Conservation (phyloP, 2,329 filamentous ascomycete genomes). For the Penicillium hordei region DNA sequence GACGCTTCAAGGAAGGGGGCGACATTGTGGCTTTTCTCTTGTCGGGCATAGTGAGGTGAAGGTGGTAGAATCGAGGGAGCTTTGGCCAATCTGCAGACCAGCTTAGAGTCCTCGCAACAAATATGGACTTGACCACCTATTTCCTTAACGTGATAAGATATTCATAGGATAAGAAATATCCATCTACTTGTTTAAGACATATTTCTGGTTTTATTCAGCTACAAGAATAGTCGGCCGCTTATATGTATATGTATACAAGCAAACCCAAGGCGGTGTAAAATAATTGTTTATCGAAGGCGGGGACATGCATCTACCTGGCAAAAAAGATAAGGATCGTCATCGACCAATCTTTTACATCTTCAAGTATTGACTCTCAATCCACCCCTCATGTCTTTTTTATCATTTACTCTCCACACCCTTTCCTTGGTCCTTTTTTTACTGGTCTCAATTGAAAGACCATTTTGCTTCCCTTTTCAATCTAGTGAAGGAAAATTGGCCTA, state of each 20-base stretch:
- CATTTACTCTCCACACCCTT: background rate
- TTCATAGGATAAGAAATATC: too few species aligned
- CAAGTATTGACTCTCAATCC: background rate
- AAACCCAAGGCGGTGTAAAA: background rate
- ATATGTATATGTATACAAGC: background rate
- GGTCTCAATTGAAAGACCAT: background rate
- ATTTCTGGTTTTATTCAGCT: background rate
- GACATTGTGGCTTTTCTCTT: slow-evolving; percentile 34
- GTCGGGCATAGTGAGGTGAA: slow-evolving; percentile 30
- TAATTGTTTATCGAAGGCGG: slow-evolving; percentile 1
- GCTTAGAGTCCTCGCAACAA: background rate
- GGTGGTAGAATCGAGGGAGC: slow-evolving; percentile 24
- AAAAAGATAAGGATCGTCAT: slow-evolving; percentile 9
- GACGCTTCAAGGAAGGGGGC: slow-evolving; percentile 31
- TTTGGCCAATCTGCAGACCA: slow-evolving; percentile 20
- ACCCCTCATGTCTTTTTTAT: background rate
- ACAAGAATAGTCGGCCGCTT: too few species aligned
- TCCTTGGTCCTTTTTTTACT: background rate
- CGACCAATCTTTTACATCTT: background rate
- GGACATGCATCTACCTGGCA: background rate
- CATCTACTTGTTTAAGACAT: background rate
- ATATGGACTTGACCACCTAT: background rate
- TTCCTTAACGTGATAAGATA: background rate
- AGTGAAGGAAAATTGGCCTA: background rate
- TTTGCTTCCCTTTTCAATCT: background rate